Evolutionary conservation across 345 rosid species (phyloP).

Genomic region (Bruguiera parviflora): DNA sequence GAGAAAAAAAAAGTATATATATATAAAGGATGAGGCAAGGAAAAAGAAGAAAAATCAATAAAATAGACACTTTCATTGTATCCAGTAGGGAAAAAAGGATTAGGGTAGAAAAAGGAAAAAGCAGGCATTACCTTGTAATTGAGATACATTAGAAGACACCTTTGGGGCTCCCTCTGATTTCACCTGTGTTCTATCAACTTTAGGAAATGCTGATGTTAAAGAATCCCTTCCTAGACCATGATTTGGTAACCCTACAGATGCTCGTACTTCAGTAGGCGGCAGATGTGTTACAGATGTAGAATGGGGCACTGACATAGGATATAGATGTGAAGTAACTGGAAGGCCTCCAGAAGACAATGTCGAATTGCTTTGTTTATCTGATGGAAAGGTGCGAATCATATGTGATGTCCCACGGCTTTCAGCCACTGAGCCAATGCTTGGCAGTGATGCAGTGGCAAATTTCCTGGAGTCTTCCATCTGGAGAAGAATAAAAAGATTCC

Average conservation of each 20-base stretch:
- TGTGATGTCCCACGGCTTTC: constrained; percentile 43
- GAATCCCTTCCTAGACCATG: constrained; percentile 45
- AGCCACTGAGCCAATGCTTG: constrained; percentile 31
- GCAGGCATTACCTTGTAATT: constrained; percentile 43
- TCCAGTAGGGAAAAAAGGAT: neutral
- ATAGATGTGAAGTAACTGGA: constrained; percentile 28
- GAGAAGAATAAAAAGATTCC: constrained; percentile 19
- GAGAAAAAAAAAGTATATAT: neutral
- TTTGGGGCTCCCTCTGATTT: constrained; percentile 51
- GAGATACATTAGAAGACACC: constrained; percentile 31
- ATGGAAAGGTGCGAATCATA: constrained; percentile 23
- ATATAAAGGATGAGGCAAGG: no score
- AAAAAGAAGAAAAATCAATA: neutral
- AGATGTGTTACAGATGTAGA: constrained; percentile 40
- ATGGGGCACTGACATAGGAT: constrained; percentile 33
- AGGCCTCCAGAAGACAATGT: constrained; percentile 42
- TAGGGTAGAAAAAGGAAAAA: neutral
- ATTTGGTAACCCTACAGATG: constrained; percentile 36
- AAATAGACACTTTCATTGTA: neutral
- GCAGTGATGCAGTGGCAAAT: constrained; percentile 40
- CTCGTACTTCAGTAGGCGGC: constrained; percentile 40
- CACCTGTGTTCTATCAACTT: constrained; percentile 44
- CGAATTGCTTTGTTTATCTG: constrained; percentile 37
- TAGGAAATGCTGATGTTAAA: constrained; percentile 39
- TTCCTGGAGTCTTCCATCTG: constrained; percentile 80